Percentiles rank a stretch among this genome's conserved stretches.
phyloP scores from a whole-genome alignment of 192 early-diverging fungal species.

The Allomyces arbusculus region DNA sequence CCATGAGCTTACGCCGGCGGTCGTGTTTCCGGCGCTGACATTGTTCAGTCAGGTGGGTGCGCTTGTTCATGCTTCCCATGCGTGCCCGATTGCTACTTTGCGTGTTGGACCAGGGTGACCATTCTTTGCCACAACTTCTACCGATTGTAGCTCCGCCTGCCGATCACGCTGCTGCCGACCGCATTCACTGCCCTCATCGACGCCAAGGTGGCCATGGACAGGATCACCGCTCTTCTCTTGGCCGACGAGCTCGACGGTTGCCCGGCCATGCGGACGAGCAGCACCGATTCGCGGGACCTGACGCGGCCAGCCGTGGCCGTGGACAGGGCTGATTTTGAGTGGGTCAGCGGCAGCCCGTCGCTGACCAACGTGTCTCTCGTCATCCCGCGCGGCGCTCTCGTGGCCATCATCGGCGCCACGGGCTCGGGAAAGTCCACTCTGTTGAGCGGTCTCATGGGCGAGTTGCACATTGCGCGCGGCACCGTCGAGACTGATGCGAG shows the following conservation, averaged over 20 bases:
- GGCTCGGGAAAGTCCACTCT: slow-evolving; percentile 5
- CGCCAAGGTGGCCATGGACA: slow-evolving; percentile 13
- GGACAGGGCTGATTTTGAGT: background rate
- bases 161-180: slow-evolving; percentile 14
- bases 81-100: too few species aligned
- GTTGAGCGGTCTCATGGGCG: slow-evolving; percentile 16
- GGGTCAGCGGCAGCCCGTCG: background rate
- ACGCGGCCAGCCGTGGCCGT: background rate
- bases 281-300: background rate
- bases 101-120: too few species aligned
- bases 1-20: slow-evolving; percentile 14
- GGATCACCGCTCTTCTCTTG: slow-evolving; percentile 14
- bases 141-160: slow-evolving; percentile 9
- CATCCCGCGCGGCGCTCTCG: background rate
- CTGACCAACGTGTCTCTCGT: background rate
- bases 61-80: too few species aligned
- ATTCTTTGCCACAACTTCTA: too few species aligned
- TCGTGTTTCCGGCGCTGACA: slow-evolving; percentile 23
- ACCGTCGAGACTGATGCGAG: slow-evolving; percentile 2
- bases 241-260: slow-evolving; percentile 17
- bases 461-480: slow-evolving; percentile 6
- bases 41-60: slow-evolving; percentile 18
- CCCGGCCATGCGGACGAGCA: slow-evolving; percentile 1
- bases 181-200: slow-evolving; percentile 17
- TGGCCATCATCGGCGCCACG: background rate